These are phyloP conservation scores for Tolypocladium guangdongense DNA, from an alignment of 2,329 filamentous ascomycete genomes.

Conservation along the genomic window DNA sequence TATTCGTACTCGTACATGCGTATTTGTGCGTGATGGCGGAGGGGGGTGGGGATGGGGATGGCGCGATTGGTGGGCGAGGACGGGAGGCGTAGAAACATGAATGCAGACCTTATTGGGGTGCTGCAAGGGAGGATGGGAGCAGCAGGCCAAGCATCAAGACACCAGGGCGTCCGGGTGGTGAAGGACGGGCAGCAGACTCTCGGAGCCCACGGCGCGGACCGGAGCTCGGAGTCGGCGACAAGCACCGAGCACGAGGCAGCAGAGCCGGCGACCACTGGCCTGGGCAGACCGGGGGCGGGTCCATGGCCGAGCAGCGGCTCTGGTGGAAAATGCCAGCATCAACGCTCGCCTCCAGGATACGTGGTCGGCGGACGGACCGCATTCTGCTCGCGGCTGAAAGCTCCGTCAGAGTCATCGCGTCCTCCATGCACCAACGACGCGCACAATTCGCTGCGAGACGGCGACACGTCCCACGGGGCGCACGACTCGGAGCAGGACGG, in stretches of 20 bases:
- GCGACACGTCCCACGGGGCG: background rate
- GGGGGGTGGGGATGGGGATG: background rate
- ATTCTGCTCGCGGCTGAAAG: background rate
- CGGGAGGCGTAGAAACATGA: background rate
- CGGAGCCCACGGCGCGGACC: background rate
- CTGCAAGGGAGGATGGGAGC: background rate
- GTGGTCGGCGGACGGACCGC: background rate
- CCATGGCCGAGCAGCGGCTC: background rate
- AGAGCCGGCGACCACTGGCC: background rate
- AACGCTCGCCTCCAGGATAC: background rate
- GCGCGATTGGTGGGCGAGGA: background rate
- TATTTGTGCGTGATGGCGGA: background rate
- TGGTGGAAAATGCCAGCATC: background rate
- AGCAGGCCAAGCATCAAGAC: background rate
- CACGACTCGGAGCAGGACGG: background rate
- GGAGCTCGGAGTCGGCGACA: background rate
- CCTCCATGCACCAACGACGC: background rate
- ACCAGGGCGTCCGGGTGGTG: background rate
- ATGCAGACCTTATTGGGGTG: background rate
- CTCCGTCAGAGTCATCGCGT: background rate
- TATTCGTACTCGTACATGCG: background rate
- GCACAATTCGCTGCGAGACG: background rate
- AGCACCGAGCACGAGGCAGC: background rate
- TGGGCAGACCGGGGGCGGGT: background rate
- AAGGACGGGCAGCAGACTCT: background rate